A percentile compares a stretch with the other conserved stretches of the same genome.
Conservation (phyloP, 2,329 filamentous ascomycete species). For the Talaromyces sp. region DNA sequence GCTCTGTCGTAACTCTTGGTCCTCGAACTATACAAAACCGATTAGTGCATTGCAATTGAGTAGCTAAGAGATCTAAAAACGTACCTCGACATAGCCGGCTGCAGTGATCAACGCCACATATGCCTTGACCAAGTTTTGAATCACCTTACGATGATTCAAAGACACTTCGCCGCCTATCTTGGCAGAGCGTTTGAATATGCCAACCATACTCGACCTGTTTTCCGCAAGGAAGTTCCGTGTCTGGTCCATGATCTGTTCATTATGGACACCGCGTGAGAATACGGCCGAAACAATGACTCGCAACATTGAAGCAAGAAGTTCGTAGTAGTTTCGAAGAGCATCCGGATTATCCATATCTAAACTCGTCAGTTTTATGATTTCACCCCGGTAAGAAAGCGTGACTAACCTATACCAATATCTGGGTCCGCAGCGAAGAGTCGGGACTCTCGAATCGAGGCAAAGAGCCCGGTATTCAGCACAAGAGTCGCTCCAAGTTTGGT, state of each 20-base stretch:
- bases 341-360: constrained; percentile 61
- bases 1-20: constrained; percentile 31
- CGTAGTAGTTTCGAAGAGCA: constrained; percentile 76
- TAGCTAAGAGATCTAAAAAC: constrained; percentile 21
- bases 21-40: constrained; percentile 36
- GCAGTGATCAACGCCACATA: constrained; percentile 77
- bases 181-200: constrained; percentile 83
- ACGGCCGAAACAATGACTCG: constrained; percentile 78
- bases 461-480: constrained; percentile 83
- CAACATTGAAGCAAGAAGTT: constrained; percentile 71
- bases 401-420: constrained; percentile 70
- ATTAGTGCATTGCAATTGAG: constrained; percentile 8
- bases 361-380: constrained; percentile 18
- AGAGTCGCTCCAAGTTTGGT: constrained; percentile 77
- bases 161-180: constrained; percentile 59
- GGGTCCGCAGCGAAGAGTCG: constrained; percentile 86
- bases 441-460: constrained; percentile 73
- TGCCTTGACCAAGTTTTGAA: constrained; percentile 75
- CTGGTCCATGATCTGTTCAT: constrained; percentile 65
- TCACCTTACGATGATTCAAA: constrained; percentile 52
- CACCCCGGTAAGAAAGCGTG: not conserved
- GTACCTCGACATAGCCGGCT: constrained; percentile 80
- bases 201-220: constrained; percentile 76
- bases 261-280: constrained; percentile 74
- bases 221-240: constrained; percentile 75